Percentiles rank a stretch among this genome's conserved stretches.
These are phyloP conservation scores for Trypanosoma platydactyli DNA, from an alignment of 208 protist species.

Conservation along the genomic window DNA sequence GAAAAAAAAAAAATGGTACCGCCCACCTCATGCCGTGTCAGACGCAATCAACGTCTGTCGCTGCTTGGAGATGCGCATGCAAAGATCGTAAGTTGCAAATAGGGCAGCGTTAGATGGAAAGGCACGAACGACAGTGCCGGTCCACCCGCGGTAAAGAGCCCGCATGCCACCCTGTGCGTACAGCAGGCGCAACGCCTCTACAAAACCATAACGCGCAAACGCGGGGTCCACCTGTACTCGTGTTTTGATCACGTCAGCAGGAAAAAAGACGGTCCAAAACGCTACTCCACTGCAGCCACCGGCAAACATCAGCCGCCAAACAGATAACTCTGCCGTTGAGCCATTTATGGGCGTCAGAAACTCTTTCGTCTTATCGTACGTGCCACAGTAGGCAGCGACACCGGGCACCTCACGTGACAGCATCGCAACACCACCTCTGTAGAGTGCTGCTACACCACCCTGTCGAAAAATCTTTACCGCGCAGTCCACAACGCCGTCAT, in stretches of 20 bases:
- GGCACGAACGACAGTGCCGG: slow-evolving; percentile 67
- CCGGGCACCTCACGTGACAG: slow-evolving; percentile 83
- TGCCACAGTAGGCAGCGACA: slow-evolving; percentile 79
- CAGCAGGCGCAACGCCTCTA: slow-evolving; percentile 32
- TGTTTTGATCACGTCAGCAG: slow-evolving; percentile 88
- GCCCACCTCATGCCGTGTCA: no score
- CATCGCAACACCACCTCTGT: slow-evolving; percentile 65
- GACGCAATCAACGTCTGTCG: background rate
- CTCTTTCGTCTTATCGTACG: slow-evolving; percentile 71
- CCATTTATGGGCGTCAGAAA: slow-evolving; percentile 44
- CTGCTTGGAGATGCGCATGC: slow-evolving; percentile 5
- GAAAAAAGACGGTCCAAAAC: slow-evolving; percentile 87
- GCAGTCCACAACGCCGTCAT: slow-evolving; percentile 59
- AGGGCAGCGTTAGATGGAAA: slow-evolving; percentile 85
- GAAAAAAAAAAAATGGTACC: no score
- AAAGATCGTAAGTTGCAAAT: slow-evolving; percentile 60
- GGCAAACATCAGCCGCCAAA: slow-evolving; percentile 64
- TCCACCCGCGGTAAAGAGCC: slow-evolving; percentile 75
- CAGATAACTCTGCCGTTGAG: slow-evolving; percentile 38
- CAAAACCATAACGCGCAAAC: slow-evolving; percentile 31
- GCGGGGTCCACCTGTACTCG: slow-evolving; percentile 76
- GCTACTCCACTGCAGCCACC: slow-evolving; percentile 74
- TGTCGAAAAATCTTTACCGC: slow-evolving; percentile 33
- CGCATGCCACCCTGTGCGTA: slow-evolving; percentile 63
- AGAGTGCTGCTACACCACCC: slow-evolving; percentile 54